These are phyloP conservation scores for Saraca asoca DNA, from an alignment of 331 rosid genomes.

Conservation along the genomic window DNA sequence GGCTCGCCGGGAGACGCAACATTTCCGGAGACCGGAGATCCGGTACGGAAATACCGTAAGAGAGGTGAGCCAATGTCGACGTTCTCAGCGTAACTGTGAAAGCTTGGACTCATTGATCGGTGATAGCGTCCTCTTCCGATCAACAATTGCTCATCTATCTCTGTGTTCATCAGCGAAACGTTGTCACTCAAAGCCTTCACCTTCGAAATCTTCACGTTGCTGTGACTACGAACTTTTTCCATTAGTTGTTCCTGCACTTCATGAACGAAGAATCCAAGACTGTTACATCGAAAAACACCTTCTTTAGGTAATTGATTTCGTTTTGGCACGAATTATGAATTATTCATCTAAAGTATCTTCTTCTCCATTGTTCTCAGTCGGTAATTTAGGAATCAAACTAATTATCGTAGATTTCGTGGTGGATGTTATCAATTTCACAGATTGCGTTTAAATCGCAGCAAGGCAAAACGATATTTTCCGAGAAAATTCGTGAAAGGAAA, in stretches of 20 bases:
- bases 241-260: conserved; percentile 42
- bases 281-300: conserved; percentile 13
- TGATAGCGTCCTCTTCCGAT: conserved; percentile 44
- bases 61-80: conserved; percentile 48
- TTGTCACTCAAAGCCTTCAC: conserved; percentile 42
- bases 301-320: too few species aligned
- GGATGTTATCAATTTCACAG: too few species aligned
- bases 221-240: conserved; percentile 42
- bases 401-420: too few species aligned
- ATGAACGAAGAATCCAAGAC: conserved; percentile 17
- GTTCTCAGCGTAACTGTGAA: conserved; percentile 50
- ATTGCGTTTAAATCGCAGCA: too few species aligned
- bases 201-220: conserved; percentile 39
- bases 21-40: conserved; percentile 51
- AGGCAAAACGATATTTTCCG: too few species aligned
- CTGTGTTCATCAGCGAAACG: conserved; percentile 42
- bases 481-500: conserved; percentile 7
- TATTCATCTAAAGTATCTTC: too few species aligned
- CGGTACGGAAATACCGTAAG: conserved; percentile 39
- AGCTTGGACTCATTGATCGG: conserved; percentile 43
- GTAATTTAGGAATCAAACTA: too few species aligned
- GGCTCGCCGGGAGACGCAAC: conserved; percentile 33
- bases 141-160: conserved; percentile 38
- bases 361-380: too few species aligned
- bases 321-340: neutral